phyloP scores from a whole-genome alignment of 805 yeast species.

The Cephaloascus fragrans region DNA sequence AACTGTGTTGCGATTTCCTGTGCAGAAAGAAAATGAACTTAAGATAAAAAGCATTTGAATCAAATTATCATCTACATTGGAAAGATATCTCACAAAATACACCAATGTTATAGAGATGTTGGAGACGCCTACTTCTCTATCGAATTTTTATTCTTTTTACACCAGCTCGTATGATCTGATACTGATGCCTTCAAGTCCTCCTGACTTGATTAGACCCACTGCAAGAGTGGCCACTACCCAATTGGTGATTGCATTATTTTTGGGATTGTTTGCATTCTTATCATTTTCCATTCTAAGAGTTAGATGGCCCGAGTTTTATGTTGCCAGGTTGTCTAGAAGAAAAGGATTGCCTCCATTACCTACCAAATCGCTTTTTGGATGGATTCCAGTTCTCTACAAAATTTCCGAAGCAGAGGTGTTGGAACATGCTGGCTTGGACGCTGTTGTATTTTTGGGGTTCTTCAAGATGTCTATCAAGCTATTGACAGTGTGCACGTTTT shows the following conservation, averaged over 20 bases:
- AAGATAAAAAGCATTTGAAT: too few species aligned
- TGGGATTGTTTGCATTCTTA: slow-evolving; percentile 63
- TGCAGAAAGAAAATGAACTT: too few species aligned
- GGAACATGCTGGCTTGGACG: slow-evolving; percentile 90
- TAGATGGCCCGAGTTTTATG: slow-evolving; percentile 73
- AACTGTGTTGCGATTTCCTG: too few species aligned
- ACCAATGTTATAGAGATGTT: too few species aligned
- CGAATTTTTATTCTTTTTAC: not conserved
- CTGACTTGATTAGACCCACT: slow-evolving; percentile 5
- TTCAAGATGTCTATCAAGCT: slow-evolving; percentile 81
- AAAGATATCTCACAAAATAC: too few species aligned
- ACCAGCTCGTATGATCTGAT: not conserved
- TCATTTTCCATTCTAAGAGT: slow-evolving; percentile 63
- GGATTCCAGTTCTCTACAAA: slow-evolving; percentile 61
- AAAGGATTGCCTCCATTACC: slow-evolving; percentile 53
- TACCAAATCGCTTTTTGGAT: slow-evolving; percentile 54
- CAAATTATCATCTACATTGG: too few species aligned
- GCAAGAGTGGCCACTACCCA: slow-evolving; percentile 69
- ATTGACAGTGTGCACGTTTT: slow-evolving; percentile 50
- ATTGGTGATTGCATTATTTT: slow-evolving; percentile 50
- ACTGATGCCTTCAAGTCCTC: not conserved
- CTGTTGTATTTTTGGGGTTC: slow-evolving; percentile 83
- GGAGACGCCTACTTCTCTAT: too few species aligned
- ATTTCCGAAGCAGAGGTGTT: slow-evolving; percentile 70
- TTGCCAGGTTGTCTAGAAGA: slow-evolving; percentile 55